Evolutionary conservation across 179 eudicot genomes (phyloP), one percentile per base, ranked within the genome.

Genomic region (Beta corolliflora): DNA sequence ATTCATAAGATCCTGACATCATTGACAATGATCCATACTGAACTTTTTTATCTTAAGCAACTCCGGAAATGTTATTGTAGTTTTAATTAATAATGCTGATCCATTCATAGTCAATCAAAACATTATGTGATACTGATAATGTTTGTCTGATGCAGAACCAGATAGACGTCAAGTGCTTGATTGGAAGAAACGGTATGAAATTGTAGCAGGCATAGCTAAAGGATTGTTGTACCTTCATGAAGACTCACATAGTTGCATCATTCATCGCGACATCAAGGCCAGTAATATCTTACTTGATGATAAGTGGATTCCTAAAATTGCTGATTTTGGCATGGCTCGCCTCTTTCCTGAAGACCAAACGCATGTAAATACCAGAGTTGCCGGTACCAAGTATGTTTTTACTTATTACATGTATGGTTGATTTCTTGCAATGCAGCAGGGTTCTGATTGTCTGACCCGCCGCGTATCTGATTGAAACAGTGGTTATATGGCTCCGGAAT

Each of bases 401-500:
- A 9, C 53, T 45, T 53, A 29, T 58, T 52, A 19, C 13, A n/a
- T n/a, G n/a, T n/a, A n/a, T 65, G 54, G n/a, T 52, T 65, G 18
- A 18, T 54, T 44, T 52, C 53, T 67, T 44, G 54, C 50, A 21
- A 55, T 29, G 41, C 9, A 12, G 18, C 23, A 31, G 6, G 31
- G 55, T 68, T 75, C 67, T 82, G 14, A 6, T 45, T n/a, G 21
- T 73, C 77, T 85, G 7, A 81, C 60, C 9, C 19, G 31, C 10
- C 14, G 16, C 19, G 36, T 29, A 19, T 50, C 44, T 67, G 9
- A 45, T 68, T 79, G 65, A 68, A 64, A 81, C 86, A 92, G 97
- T 85, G 97, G 97, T 58, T 92, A 92, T 80, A 92, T 92, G 97
- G 94, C 96, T 63, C 96, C 96, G 1, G 96, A 92, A 86, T 92